Percentiles rank a stretch among this genome's conserved stretches.
Evolutionary conservation across 129 eudicot species (phyloP).

Genomic region (Artemisia argyi): DNA sequence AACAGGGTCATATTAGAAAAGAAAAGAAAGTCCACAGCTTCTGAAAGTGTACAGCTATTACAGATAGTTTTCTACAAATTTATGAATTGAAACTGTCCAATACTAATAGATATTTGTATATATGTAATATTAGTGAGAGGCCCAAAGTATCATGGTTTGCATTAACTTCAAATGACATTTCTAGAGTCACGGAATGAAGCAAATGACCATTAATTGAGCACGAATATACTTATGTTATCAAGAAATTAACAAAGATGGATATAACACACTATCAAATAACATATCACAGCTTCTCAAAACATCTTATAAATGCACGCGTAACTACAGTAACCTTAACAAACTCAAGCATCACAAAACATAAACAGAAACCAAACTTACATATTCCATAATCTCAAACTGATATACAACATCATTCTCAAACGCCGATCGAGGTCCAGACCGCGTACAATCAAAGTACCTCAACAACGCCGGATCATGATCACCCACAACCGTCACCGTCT

Average conservation of each 20-base stretch:
- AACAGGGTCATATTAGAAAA: too few species aligned
- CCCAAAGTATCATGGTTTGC: slow-evolving; percentile 7
- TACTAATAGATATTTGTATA: neutral
- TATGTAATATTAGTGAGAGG: neutral
- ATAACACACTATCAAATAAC: neutral
- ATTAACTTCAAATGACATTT: neutral
- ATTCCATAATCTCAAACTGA: slow-evolving; percentile 98
- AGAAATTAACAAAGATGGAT: neutral
- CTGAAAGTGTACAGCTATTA: neutral
- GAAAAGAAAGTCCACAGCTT: too few species aligned
- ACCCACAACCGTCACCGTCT: slow-evolving; percentile 86
- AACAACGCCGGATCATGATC: slow-evolving; percentile 84
- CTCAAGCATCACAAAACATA: neutral
- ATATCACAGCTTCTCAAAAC: slow-evolving; percentile 9
- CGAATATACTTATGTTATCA: neutral
- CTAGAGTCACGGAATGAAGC: neutral
- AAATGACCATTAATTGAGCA: neutral
- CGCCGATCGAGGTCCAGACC: slow-evolving; percentile 98
- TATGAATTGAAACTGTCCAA: neutral
- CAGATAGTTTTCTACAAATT: neutral
- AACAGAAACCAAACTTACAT: slow-evolving; percentile 54
- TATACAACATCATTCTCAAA: slow-evolving; percentile 85
- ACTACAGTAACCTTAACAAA: slow-evolving; percentile 7
- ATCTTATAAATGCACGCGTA: neutral
- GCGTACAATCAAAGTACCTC: slow-evolving; percentile 89